Conservation (phyloP, 345 rosid genomes). For the Eucalyptus curtisii region DNA sequence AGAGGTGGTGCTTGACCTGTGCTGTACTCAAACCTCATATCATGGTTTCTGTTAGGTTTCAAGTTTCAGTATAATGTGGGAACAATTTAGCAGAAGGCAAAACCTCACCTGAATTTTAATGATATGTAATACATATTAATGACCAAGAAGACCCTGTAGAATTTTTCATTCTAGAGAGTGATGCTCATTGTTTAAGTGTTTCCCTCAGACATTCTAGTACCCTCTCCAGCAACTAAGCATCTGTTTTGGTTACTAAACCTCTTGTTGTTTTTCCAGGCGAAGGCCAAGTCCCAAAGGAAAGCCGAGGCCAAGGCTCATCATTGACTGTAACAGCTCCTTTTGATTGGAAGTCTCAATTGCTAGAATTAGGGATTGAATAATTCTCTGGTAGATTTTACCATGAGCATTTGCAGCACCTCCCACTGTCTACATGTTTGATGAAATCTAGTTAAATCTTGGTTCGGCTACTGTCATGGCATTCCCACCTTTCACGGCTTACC, state of each 20-base stretch:
- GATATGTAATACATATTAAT: not conserved
- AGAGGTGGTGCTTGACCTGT: not conserved
- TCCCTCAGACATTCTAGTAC: not conserved
- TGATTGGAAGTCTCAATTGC: not conserved
- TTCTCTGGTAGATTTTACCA: not conserved
- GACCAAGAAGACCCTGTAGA: not conserved
- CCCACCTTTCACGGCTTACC: not conserved
- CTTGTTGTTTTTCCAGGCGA: slow-evolving; percentile 13
- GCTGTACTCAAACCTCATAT: not conserved
- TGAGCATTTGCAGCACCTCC: not conserved
- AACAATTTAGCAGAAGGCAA: not conserved
- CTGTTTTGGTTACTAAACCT: not conserved
- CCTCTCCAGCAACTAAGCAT: not conserved
- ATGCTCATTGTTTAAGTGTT: not conserved
- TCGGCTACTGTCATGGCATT: not conserved
- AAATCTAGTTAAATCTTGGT: not conserved
- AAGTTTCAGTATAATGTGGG: not conserved
- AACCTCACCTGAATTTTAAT: not conserved
- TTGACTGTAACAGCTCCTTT: slow-evolving; percentile 5
- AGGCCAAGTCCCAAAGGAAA: slow-evolving; percentile 28
- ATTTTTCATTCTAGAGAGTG: not conserved
- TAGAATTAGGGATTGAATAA: not conserved
- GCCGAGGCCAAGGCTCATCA: slow-evolving; percentile 37
- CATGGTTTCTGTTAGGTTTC: not conserved
- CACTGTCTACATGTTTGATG: not conserved